A percentile compares a stretch with the other conserved stretches of the same genome.
Conservation (phyloP, 2,329 filamentous ascomycete genomes). For the Epichloe gansuensis region DNA sequence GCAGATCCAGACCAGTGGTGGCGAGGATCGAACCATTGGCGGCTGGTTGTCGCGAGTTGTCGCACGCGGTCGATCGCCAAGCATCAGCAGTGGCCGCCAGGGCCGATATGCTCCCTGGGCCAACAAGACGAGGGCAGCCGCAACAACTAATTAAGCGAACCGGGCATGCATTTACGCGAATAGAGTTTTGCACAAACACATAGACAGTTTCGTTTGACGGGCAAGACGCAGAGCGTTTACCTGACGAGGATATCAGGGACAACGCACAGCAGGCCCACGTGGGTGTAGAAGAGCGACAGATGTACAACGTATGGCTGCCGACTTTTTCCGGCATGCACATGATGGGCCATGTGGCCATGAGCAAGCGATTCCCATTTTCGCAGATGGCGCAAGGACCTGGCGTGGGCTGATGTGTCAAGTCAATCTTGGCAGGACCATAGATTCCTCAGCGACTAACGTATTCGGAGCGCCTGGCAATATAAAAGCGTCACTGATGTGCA, state of each 20-base stretch:
- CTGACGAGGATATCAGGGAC: no score
- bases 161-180: constrained; percentile 11
- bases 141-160: constrained; percentile 13
- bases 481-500: background rate
- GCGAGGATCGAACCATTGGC: constrained; percentile 31
- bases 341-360: background rate
- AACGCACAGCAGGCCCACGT: background rate
- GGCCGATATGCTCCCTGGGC: constrained; percentile 31
- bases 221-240: no score
- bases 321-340: no score
- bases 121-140: constrained; percentile 27
- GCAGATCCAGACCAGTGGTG: constrained; percentile 20
- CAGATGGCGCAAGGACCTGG: background rate
- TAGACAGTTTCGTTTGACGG: no score
- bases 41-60: constrained; percentile 37
- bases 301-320: background rate
- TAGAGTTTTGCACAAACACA: constrained; percentile 10
- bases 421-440: background rate
- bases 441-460: background rate
- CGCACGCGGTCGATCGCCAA: constrained; percentile 26
- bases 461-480: background rate
- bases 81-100: constrained; percentile 25
- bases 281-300: background rate
- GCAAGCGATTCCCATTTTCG: background rate
- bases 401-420: background rate